Conservation (phyloP, 169 alveolate genomes). For the Plasmodium gonderi region DNA sequence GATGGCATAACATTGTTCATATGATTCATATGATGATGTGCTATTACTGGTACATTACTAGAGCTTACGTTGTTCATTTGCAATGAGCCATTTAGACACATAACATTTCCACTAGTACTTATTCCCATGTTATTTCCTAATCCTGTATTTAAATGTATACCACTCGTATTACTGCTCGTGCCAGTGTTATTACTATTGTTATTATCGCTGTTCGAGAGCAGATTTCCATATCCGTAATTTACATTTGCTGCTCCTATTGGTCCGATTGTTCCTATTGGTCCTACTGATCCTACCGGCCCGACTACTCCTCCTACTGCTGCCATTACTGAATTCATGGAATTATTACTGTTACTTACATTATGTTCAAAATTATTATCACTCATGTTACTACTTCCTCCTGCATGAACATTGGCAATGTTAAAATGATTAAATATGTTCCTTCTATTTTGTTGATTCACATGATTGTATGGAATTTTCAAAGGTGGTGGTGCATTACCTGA, state of each 20-base stretch:
- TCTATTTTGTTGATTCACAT: constrained; percentile 26
- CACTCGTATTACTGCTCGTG: not conserved
- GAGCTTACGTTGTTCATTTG: not conserved
- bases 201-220: not conserved
- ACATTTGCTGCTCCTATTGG: constrained; percentile 1
- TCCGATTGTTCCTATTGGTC: no score
- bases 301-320: not conserved
- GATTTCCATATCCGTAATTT: constrained; percentile 7
- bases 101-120: constrained; percentile 11
- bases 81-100: constrained; percentile 24
- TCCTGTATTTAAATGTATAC: constrained; percentile 17
- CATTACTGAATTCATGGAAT: constrained; percentile 9
- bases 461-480: constrained; percentile 52
- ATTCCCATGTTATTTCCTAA: constrained; percentile 7
- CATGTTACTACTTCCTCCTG: not conserved
- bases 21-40: constrained; percentile 48
- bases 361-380: constrained; percentile 16
- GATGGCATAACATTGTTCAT: not conserved
- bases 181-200: not conserved
- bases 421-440: constrained; percentile 43
- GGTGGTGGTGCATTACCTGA: constrained; percentile 10
- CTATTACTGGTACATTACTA: not conserved
- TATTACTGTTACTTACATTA: constrained; percentile 12
- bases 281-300: no score
- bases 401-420: not conserved